phyloP scores from a whole-genome alignment of 2,329 filamentous ascomycete genomes.

The Penicillium brasilianum region DNA sequence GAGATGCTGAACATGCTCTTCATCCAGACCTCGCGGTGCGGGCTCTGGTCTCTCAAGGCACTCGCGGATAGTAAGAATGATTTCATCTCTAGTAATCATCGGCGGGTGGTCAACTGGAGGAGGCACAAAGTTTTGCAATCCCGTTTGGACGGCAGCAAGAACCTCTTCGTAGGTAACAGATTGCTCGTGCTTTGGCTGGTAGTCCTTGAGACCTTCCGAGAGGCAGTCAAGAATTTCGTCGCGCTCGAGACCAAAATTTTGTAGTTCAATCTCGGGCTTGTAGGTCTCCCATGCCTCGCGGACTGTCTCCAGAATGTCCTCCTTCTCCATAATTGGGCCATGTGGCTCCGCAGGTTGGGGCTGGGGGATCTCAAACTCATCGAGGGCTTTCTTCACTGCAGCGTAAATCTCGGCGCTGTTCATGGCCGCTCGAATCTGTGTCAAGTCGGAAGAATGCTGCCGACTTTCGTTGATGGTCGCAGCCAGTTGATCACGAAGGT shows the following conservation, averaged over 20 bases:
- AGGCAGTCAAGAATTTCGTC: conserved; percentile 89
- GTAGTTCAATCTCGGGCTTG: conserved; percentile 88
- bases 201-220: conserved; percentile 81
- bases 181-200: conserved; percentile 59
- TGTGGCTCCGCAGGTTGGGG: conserved; percentile 58
- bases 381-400: conserved; percentile 75
- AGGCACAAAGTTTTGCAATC: conserved; percentile 78
- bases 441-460: conserved; percentile 68
- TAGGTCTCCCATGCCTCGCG: conserved; percentile 92
- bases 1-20: conserved; percentile 33
- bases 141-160: conserved; percentile 82
- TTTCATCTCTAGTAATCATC: conserved; percentile 77
- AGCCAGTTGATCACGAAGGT: conserved; percentile 85
- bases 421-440: conserved; percentile 66
- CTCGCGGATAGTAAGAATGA: conserved; percentile 81
- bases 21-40: conserved; percentile 27
- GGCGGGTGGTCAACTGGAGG: conserved; percentile 73
- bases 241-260: conserved; percentile 86
- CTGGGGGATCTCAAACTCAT: conserved; percentile 64
- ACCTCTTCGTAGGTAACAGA: conserved; percentile 82
- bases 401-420: conserved; percentile 87
- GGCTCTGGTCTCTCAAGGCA: conserved; percentile 80
- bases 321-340: conserved; percentile 66
- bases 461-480: conserved; percentile 76
- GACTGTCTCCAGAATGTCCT: conserved; percentile 85